Evolutionary conservation across 1,139 yeast genomes (phyloP), one percentile per base, ranked within the genome.

Genomic region (Nakaseomyces kungkrabaensis): DNA sequence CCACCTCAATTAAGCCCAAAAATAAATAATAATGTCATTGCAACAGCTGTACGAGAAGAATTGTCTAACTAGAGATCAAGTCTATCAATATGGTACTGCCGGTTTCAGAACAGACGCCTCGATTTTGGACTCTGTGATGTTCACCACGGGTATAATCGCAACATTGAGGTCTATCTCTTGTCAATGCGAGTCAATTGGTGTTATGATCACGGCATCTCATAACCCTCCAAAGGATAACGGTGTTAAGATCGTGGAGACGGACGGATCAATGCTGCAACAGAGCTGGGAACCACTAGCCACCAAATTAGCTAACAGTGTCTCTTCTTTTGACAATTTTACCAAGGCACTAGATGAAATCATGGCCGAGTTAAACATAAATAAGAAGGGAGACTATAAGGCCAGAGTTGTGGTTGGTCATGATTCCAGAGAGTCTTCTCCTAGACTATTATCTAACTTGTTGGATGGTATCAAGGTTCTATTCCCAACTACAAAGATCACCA

Each of bases 201-300:
- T 89, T 9, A 92, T 94, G 97, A 82, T 94, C 60, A 94, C 98
- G 2, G 98, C 98, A 0, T 87, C 96, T 1, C 98, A 92, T 67
- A 92, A 92, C 61, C 97, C 97, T 0, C 96, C 97, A 0, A 75
- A 74, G 48, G 98, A 92, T 63, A 92, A 92, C 59, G 98, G 98
- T n/a, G 96, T 92, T 51, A 92, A 92, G 69, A 75, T 92, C 26
- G 89, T 90, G 38, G 98, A 92, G 59, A 97, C 98, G 0, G 70
- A 77, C 67, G 98, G 98, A 33, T 92, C 86, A 57, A 92, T 92
- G 98, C 76, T 92, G 59, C 87, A 81, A 53, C 78, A 80, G 50
- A 64, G 75, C 11, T 94, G 98, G 98, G 98, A 92, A 66, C 68
- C 73, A 1, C 72, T 81, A 58, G 96, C 96, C 32, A 87, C 96